Conservation (phyloP, 2,329 filamentous ascomycete genomes). For the Tolypocladium cylindrosporum region DNA sequence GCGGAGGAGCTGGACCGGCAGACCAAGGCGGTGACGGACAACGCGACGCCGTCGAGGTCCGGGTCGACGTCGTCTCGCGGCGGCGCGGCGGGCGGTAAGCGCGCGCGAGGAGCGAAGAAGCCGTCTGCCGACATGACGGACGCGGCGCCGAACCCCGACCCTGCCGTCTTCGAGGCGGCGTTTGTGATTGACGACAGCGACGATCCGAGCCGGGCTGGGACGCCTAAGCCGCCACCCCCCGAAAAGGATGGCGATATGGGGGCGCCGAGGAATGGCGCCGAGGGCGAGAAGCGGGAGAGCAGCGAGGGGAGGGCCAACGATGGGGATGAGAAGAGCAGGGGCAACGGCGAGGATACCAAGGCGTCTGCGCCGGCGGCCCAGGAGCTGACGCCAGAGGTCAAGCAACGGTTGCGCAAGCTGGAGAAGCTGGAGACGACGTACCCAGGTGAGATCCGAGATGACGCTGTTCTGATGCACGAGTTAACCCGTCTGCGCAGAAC, state of each 20-base stretch:
- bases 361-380: constrained; percentile 10
- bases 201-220: constrained; percentile 49
- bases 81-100: constrained; percentile 14
- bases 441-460: constrained; percentile 47
- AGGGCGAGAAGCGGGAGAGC: constrained; percentile 13
- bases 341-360: constrained; percentile 7
- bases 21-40: constrained; percentile 35
- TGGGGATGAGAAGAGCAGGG: constrained; percentile 4
- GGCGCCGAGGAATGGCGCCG: constrained; percentile 7
- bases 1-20: constrained; percentile 86
- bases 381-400: constrained; percentile 66
- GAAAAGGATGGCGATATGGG: constrained; percentile 20
- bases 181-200: constrained; percentile 84
- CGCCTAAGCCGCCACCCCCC: constrained; percentile 37
- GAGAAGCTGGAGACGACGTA: constrained; percentile 85
- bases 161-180: constrained; percentile 76
- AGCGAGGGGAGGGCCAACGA: constrained; percentile 11
- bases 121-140: constrained; percentile 25
- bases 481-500: constrained; percentile 40
- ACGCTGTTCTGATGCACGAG: neutral
- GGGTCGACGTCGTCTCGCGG: constrained; percentile 15
- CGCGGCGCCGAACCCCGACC: constrained; percentile 54
- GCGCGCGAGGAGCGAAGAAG: constrained; percentile 29
- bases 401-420: constrained; percentile 68
- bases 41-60: constrained; percentile 29